Evolutionary conservation across 345 rosid genomes (phyloP).

Genomic region (Anastatica hierochuntica): DNA sequence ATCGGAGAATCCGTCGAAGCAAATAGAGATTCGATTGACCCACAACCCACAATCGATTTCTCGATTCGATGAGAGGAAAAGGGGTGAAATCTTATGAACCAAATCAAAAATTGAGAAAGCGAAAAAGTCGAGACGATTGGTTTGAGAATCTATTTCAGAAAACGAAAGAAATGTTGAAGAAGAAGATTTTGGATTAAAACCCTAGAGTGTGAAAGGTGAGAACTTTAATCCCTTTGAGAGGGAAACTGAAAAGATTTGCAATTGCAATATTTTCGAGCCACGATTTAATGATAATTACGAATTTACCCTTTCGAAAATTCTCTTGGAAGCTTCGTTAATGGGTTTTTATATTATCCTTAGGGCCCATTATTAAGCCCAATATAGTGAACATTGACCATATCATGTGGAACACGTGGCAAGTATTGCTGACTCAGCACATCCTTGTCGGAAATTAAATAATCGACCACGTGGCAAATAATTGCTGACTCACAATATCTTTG

Average conservation of each 20-base stretch:
- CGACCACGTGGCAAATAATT: no score
- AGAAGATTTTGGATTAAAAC: not conserved
- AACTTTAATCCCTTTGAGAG: conserved; percentile 3
- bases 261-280: not conserved
- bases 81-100: no score
- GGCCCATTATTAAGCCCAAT: no score
- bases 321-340: conserved; percentile 8
- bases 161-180: not conserved
- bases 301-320: not conserved
- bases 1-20: no score
- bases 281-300: not conserved
- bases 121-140: not conserved
- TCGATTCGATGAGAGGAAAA: no score
- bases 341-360: no score
- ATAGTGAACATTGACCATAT: no score
- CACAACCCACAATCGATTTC: no score
- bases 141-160: not conserved
- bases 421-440: no score
- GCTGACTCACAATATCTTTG: no score
- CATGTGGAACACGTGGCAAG: no score
- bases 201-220: not conserved
- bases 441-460: no score
- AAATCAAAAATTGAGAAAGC: not conserved
- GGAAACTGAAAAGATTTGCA: conserved; percentile 7
- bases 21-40: not conserved